Percentiles rank a stretch among this genome's conserved stretches.
Conservation (phyloP, 306 rosid genomes). For the Castanea mollissima region DNA sequence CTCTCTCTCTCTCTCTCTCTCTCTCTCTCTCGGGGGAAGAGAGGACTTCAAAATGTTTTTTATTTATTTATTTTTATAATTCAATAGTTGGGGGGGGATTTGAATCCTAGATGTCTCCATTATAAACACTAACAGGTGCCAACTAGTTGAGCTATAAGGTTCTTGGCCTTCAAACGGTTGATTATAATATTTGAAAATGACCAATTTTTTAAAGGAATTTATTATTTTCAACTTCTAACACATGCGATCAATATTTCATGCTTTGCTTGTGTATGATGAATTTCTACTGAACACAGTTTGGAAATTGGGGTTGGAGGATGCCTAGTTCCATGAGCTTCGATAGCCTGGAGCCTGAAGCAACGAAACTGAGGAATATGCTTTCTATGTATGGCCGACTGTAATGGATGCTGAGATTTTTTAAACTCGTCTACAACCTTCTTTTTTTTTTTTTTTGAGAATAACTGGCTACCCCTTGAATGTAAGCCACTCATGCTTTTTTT, state of each 20-base stretch:
- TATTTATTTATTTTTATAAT: too few relatives aligned
- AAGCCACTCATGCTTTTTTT: not conserved
- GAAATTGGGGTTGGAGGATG: constrained; percentile 95
- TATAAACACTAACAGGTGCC: too few relatives aligned
- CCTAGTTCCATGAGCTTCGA: constrained; percentile 67
- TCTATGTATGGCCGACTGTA: constrained; percentile 75
- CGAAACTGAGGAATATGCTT: constrained; percentile 52
- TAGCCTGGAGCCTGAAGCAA: constrained; percentile 63
- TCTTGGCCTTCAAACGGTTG: too few relatives aligned
- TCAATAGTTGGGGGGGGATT: too few relatives aligned
- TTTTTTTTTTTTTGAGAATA: too few relatives aligned
- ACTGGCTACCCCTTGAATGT: not conserved
- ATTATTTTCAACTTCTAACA: not conserved
- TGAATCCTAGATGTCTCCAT: too few relatives aligned
- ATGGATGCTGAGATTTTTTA: constrained; percentile 13
- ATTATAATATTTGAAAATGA: too few relatives aligned
- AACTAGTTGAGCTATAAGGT: too few relatives aligned
- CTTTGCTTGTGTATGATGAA: not conserved
- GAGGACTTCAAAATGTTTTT: too few relatives aligned
- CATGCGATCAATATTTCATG: not conserved
- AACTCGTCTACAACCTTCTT: not conserved
- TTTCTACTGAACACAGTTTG: constrained; percentile 48
- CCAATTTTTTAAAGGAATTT: not conserved
- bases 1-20: too few relatives aligned
- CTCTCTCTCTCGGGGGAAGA: too few relatives aligned